Conservation (phyloP, 805 yeast genomes). For the Cyberlindnera maclurae region DNA sequence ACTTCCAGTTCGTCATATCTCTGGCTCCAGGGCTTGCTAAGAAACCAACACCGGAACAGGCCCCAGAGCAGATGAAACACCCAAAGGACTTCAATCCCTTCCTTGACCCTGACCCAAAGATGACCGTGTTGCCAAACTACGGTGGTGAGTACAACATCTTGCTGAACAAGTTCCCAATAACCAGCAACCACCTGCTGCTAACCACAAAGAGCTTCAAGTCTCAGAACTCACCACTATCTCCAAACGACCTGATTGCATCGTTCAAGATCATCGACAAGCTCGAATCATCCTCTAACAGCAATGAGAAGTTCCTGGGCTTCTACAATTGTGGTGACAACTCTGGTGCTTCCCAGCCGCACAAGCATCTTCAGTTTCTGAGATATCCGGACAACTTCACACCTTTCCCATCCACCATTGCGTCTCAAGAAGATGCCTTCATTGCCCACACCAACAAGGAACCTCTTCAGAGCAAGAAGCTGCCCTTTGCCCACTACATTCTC, state of each 20-base stretch:
- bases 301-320: conserved; percentile 63
- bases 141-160: conserved; percentile 54
- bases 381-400: conserved; percentile 54
- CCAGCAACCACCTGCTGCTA: conserved; percentile 69
- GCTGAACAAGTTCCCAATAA: conserved; percentile 82
- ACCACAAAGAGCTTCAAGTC: conserved; percentile 69
- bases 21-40: conserved; percentile 26
- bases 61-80: conserved; percentile 26
- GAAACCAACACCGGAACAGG: conserved; percentile 33
- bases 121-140: conserved; percentile 51
- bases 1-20: conserved; percentile 27
- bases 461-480: conserved; percentile 48
- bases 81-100: conserved; percentile 58
- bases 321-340: conserved; percentile 83
- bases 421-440: conserved; percentile 40
- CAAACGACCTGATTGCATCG: conserved; percentile 58
- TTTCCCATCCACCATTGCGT: conserved; percentile 46
- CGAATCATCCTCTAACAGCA: conserved; percentile 30
- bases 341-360: conserved; percentile 94
- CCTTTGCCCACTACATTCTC: conserved; percentile 80
- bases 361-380: conserved; percentile 81
- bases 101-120: conserved; percentile 66
- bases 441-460: conserved; percentile 55
- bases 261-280: conserved; percentile 46
- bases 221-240: conserved; percentile 66